These are phyloP conservation scores for Euphorbia peplus DNA, from an alignment of 345 rosid species.

Conservation along the genomic window DNA sequence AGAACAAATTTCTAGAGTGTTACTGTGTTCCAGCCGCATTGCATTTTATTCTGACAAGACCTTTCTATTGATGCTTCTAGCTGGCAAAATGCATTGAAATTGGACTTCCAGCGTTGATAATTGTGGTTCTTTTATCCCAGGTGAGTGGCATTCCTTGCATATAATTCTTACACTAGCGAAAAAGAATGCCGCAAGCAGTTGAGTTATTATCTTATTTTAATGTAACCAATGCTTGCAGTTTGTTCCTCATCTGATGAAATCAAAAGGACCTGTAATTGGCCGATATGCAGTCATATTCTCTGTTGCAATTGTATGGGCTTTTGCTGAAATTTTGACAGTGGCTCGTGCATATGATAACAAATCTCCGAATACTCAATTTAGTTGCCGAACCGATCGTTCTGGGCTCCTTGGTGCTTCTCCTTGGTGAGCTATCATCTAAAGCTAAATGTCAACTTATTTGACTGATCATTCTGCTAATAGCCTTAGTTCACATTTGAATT, in stretches of 20 bases:
- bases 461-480: background rate
- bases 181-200: background rate
- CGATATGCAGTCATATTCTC: conserved; percentile 63
- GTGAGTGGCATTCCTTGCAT: conserved; percentile 30
- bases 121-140: conserved; percentile 71
- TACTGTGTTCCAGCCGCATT: background rate
- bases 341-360: conserved; percentile 71
- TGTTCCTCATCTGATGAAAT: conserved; percentile 54
- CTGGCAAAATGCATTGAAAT: conserved; percentile 72
- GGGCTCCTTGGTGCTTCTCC: conserved; percentile 77
- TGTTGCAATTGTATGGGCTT: conserved; percentile 57
- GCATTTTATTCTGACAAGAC: background rate
- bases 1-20: background rate
- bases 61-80: conserved; percentile 36
- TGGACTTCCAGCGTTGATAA: conserved; percentile 76
- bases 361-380: conserved; percentile 59
- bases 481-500: background rate
- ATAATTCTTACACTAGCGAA: background rate
- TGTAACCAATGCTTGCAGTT: conserved; percentile 40
- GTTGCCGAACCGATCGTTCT: conserved; percentile 81
- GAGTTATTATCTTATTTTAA: conserved; percentile 3
- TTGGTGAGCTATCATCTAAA: conserved; percentile 48
- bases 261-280: conserved; percentile 35
- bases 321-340: conserved; percentile 72
- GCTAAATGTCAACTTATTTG: background rate